phyloP scores from a whole-genome alignment of 768 basidiomycete species.

The Boletus barrowsii region DNA sequence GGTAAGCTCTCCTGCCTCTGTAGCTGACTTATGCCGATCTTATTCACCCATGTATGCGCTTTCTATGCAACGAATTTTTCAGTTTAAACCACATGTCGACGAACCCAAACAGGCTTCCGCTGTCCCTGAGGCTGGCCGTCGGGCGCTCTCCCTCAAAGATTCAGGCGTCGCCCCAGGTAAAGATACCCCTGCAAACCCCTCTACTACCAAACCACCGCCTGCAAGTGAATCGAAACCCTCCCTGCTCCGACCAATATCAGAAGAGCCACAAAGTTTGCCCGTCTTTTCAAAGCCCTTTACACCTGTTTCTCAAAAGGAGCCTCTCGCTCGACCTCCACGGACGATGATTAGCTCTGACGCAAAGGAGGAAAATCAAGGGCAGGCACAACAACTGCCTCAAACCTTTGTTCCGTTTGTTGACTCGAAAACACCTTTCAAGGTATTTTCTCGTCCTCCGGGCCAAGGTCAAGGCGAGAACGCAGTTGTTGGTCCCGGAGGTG shows the following conservation, averaged over 20 bases:
- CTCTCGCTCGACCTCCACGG: constrained; percentile 25
- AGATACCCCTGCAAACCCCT: constrained; percentile 15
- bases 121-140: constrained; percentile 33
- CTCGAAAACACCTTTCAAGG: constrained; percentile 45
- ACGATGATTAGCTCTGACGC: constrained; percentile 15
- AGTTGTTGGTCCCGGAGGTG: constrained; percentile 13
- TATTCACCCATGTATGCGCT: constrained; percentile 8
- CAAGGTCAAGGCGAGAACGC: constrained; percentile 41
- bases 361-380: constrained; percentile 17
- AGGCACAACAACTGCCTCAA: constrained; percentile 21
- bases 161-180: constrained; percentile 17
- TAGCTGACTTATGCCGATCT: not conserved
- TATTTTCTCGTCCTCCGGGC: constrained; percentile 65
- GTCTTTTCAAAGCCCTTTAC: constrained; percentile 67
- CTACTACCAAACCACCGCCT: constrained; percentile 27
- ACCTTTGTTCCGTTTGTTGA: constrained; percentile 44
- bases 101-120: constrained; percentile 42
- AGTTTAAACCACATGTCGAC: constrained; percentile 73
- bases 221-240: constrained; percentile 17
- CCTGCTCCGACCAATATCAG: constrained; percentile 34
- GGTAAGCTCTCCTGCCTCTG: constrained; percentile 6
- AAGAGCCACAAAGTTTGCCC: constrained; percentile 36
- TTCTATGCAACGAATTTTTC: not conserved
- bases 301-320: constrained; percentile 45
- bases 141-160: constrained; percentile 54